Evolutionary conservation across 495 filamentous ascomycete species (phyloP).

Genomic region (Xylaria sp.): DNA sequence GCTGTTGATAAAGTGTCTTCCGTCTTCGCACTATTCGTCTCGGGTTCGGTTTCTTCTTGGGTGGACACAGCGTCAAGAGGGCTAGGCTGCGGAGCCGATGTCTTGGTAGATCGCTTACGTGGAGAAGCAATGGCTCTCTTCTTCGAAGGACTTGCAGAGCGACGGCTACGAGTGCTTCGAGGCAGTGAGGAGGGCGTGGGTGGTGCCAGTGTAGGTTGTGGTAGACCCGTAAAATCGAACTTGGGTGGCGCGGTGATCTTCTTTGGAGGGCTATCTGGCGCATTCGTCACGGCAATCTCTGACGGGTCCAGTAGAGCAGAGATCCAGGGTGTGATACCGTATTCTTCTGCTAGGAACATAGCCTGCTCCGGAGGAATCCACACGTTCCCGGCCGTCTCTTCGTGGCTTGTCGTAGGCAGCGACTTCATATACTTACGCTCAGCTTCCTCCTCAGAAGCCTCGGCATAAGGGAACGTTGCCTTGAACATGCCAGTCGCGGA

Average conservation of each 20-base stretch:
- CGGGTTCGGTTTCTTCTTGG: slow-evolving; percentile 43
- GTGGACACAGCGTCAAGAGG: slow-evolving; percentile 33
- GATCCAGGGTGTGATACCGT: slow-evolving; percentile 83
- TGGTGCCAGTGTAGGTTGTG: slow-evolving; percentile 49
- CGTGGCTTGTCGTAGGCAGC: slow-evolving; percentile 76
- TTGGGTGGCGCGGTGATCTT: slow-evolving; percentile 74
- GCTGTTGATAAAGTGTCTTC: slow-evolving; percentile 37
- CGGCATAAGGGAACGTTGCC: slow-evolving; percentile 94
- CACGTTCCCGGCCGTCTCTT: slow-evolving; percentile 95
- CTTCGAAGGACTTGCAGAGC: slow-evolving; percentile 62
- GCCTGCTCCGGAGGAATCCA: slow-evolving; percentile 91
- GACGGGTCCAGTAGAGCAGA: slow-evolving; percentile 83
- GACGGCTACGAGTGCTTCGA: slow-evolving; percentile 55
- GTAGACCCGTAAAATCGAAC: slow-evolving; percentile 53
- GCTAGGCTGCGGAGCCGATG: slow-evolving; percentile 54
- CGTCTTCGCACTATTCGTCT: slow-evolving; percentile 41
- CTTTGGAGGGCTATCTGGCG: slow-evolving; percentile 61
- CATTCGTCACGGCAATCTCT: slow-evolving; percentile 59
- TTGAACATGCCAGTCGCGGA: slow-evolving; percentile 99
- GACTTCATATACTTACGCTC: slow-evolving; percentile 89
- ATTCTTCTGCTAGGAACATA: slow-evolving; percentile 82
- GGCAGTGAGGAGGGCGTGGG: slow-evolving; percentile 52
- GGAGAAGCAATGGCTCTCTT: slow-evolving; percentile 60
- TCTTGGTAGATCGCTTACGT: slow-evolving; percentile 73
- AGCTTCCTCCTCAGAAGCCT: slow-evolving; percentile 78